Evolutionary conservation across 1,139 yeast genomes (phyloP).

Genomic region (Hemisphaericaspora lyxosophila): DNA sequence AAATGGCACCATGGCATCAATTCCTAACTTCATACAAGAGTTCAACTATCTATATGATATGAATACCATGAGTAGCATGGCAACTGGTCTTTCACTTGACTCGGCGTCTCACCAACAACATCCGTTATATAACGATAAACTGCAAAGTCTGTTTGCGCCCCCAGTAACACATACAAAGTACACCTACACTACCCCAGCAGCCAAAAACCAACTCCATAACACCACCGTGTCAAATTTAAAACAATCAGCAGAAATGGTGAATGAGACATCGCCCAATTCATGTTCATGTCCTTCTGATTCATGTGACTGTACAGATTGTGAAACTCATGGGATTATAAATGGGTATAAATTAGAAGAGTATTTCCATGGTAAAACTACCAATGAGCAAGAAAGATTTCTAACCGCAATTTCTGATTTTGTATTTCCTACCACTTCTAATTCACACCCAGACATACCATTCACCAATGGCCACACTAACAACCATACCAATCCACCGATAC

Average conservation of each 20-base stretch:
- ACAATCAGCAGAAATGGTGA: no score
- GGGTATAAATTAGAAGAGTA: slow-evolving; percentile 49
- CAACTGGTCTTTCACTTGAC: neutral
- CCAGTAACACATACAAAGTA: no score
- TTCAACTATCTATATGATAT: slow-evolving; percentile 2
- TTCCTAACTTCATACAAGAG: neutral
- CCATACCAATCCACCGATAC: neutral
- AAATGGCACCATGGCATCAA: slow-evolving; percentile 15
- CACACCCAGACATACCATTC: neutral
- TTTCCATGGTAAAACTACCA: slow-evolving; percentile 8
- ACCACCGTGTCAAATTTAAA: no score
- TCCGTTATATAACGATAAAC: neutral
- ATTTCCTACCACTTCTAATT: neutral
- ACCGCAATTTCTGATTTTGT: slow-evolving; percentile 1
- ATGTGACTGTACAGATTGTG: slow-evolving; percentile 56
- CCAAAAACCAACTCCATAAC: no score
- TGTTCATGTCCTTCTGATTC: slow-evolving; percentile 47
- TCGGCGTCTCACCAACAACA: no score
- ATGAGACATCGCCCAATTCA: slow-evolving; percentile 6
- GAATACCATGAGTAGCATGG: neutral
- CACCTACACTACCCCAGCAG: no score
- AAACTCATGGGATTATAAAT: slow-evolving; percentile 52
- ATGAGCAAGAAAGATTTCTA: slow-evolving; percentile 1
- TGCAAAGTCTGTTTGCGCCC: no score
- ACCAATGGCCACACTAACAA: neutral